These are phyloP conservation scores for Megacollybia platyphylla DNA, from an alignment of 1,284 basidiomycete genomes.

Conservation along the genomic window DNA sequence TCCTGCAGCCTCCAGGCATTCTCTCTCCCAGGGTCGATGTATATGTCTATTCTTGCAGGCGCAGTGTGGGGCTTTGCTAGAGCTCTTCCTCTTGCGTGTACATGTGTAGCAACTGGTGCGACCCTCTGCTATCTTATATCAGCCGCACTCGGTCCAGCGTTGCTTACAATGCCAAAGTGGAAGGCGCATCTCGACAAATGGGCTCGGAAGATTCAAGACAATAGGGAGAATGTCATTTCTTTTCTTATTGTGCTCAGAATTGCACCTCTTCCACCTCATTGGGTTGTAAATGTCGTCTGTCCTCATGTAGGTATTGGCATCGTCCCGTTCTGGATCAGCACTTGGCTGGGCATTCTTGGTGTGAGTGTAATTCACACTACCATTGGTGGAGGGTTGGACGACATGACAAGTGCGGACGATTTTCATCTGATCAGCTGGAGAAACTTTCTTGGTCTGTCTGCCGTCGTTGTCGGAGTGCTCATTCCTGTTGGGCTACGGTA, in stretches of 20 bases:
- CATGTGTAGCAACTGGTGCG: constrained; percentile 85
- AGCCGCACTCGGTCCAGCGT: constrained; percentile 78
- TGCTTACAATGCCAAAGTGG: constrained; percentile 79
- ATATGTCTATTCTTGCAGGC: constrained; percentile 91
- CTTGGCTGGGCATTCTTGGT: constrained; percentile 85
- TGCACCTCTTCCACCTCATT: constrained; percentile 92
- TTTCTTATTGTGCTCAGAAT: constrained; percentile 91
- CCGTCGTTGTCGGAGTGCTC: constrained; percentile 81
- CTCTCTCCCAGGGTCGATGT: constrained; percentile 96
- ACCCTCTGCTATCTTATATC: constrained; percentile 90
- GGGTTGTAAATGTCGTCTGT: constrained; percentile 89
- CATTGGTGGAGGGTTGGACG: constrained; percentile 86
- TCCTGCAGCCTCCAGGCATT: constrained; percentile 80
- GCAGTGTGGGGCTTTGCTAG: constrained; percentile 91
- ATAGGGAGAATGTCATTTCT: constrained; percentile 71
- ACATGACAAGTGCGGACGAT: constrained; percentile 88
- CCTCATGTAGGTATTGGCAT: constrained; percentile 88
- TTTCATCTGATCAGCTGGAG: constrained; percentile 86
- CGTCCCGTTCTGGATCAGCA: constrained; percentile 81
- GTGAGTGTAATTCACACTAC: constrained; percentile 92
- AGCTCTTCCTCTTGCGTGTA: constrained; percentile 84
- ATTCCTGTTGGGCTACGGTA: constrained; percentile 84
- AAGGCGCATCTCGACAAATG: constrained; percentile 72
- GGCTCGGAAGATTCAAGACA: constrained; percentile 59
- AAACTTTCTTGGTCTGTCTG: constrained; percentile 74